Evolutionary conservation across 352 stramenopile genomes (phyloP).

Genomic region (Phytophthora palmivora): DNA sequence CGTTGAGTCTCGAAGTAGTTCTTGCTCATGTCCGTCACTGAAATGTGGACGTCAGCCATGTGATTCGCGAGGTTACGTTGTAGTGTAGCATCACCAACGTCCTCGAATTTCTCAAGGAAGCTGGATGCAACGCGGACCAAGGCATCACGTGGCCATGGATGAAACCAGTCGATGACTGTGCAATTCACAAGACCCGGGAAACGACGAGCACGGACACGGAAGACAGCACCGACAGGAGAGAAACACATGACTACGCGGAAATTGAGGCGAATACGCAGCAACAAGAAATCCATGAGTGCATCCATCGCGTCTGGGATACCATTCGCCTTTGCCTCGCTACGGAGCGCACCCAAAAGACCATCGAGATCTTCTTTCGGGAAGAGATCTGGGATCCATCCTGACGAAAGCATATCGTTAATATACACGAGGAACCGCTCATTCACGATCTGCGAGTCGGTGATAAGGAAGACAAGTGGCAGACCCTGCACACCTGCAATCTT

Average conservation of each 20-base stretch:
- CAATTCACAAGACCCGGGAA: constrained; percentile 98
- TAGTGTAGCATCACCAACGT: constrained; percentile 82
- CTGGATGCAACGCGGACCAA: constrained; percentile 96
- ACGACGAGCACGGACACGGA: constrained; percentile 94
- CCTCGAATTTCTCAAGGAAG: constrained; percentile 97
- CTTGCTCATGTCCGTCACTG: constrained; percentile 95
- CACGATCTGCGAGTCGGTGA: constrained; percentile 99
- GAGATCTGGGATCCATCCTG: constrained; percentile 96
- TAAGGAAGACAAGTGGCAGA: constrained; percentile 95
- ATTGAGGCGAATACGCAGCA: constrained; percentile 94
- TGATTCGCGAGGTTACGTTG: constrained; percentile 95
- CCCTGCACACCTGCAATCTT: constrained; percentile 95
- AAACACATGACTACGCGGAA: constrained; percentile 98
- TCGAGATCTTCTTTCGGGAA: constrained; percentile 98
- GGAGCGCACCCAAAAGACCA: constrained; percentile 88
- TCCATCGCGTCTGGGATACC: constrained; percentile 94
- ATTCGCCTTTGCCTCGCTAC: constrained; percentile 96
- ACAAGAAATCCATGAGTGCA: constrained; percentile 96
- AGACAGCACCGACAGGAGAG: constrained; percentile 96
- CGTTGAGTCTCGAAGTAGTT: constrained; percentile 96
- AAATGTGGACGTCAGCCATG: constrained; percentile 98
- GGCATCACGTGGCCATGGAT: constrained; percentile 97
- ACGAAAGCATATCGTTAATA: constrained; percentile 98
- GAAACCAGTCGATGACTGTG: constrained; percentile 98
- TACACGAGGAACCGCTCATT: constrained; percentile 98